Conservation (phyloP, 768 basidiomycete species). For the Lactarius vividus region DNA sequence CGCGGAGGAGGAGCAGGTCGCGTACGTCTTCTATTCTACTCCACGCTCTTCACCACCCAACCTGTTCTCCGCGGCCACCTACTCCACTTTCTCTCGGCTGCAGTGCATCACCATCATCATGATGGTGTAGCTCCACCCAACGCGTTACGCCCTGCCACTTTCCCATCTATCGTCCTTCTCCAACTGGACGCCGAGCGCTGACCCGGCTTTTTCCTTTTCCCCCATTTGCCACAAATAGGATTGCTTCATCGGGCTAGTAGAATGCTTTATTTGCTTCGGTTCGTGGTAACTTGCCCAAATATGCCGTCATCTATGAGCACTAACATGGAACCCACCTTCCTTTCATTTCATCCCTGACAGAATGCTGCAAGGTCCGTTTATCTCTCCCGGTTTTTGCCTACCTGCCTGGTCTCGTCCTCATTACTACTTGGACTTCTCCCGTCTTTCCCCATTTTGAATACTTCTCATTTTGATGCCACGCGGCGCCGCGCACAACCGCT, state of each 20-base stretch:
- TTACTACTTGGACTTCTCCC: neutral
- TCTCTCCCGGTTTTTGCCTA: neutral
- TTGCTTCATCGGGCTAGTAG: conserved; percentile 59
- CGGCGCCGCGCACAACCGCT: neutral
- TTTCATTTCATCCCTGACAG: conserved; percentile 34
- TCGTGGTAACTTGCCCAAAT: neutral
- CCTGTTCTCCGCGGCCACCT: too few species aligned
- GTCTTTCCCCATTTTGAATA: neutral
- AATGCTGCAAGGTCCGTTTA: conserved; percentile 64
- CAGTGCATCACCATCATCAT: neutral
- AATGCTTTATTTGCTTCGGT: conserved; percentile 76
- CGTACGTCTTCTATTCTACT: neutral
- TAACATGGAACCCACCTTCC: neutral
- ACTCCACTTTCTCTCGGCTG: neutral
- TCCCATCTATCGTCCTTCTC: neutral
- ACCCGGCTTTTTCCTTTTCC: conserved; percentile 7
- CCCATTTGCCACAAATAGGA: conserved; percentile 42
- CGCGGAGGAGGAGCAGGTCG: conserved; percentile 66
- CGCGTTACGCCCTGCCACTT: neutral
- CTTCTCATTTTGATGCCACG: neutral
- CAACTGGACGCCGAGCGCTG: neutral
- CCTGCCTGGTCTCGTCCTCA: conserved; percentile 1
- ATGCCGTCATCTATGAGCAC: neutral
- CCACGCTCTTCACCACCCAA: neutral
- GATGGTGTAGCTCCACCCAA: neutral